These are phyloP conservation scores for Fusarium liriodendri DNA, from an alignment of 2,329 filamentous ascomycete species.

Conservation along the genomic window DNA sequence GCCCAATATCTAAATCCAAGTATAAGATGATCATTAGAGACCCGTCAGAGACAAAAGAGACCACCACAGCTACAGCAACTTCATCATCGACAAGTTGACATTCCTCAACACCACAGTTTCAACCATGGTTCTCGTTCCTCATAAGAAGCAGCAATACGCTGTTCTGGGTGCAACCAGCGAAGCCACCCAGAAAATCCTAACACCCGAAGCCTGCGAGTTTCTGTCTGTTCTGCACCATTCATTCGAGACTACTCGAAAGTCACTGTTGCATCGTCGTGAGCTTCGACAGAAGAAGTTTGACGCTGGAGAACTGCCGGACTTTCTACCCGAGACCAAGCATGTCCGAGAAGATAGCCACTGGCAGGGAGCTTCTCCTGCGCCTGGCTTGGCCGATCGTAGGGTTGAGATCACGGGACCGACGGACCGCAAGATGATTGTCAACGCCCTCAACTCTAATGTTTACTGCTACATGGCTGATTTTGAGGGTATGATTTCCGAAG, in stretches of 20 bases:
- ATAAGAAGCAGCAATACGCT: background rate
- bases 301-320: conserved; percentile 88
- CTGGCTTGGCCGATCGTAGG: conserved; percentile 90
- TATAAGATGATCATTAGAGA: background rate
- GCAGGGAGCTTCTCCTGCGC: conserved; percentile 93
- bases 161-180: background rate
- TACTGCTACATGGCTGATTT: conserved; percentile 99
- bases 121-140: background rate
- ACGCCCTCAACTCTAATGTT: conserved; percentile 93
- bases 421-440: conserved; percentile 99
- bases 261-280: conserved; percentile 86
- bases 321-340: conserved; percentile 94
- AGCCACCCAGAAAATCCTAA: conserved; percentile 77
- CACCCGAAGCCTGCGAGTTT: conserved; percentile 89
- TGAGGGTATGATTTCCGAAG: conserved; percentile 73
- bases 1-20: background rate
- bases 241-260: conserved; percentile 91
- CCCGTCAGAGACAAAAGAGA: background rate
- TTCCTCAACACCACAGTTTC: background rate
- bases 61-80: background rate
- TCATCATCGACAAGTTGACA: background rate
- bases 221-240: conserved; percentile 93
- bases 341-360: conserved; percentile 94
- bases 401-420: conserved; percentile 98
- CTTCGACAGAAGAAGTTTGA: conserved; percentile 93